phyloP scores from a whole-genome alignment of 2,329 filamentous ascomycete genomes.

The Fusarium subglutinans region DNA sequence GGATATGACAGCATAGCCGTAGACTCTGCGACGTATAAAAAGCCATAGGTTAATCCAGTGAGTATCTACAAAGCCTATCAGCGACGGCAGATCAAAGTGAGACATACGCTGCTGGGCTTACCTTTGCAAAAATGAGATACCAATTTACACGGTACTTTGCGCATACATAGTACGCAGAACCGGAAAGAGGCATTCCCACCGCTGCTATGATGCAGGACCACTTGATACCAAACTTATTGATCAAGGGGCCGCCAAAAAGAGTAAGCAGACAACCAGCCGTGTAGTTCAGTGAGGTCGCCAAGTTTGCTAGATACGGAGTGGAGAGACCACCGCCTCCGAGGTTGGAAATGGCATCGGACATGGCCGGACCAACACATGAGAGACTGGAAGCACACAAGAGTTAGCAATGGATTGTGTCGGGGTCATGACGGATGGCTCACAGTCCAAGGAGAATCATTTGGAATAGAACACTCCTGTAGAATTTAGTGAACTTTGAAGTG shows the following conservation, averaged over 20 bases:
- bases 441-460: background rate
- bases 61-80: background rate
- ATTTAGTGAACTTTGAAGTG: background rate
- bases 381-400: rapidly evolving
- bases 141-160: constrained; percentile 1
- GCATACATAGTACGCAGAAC: background rate
- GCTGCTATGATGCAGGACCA: background rate
- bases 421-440: rapidly evolving
- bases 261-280: background rate
- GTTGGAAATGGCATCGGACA: background rate
- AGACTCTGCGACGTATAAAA: background rate
- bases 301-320: background rate
- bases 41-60: background rate
- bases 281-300: background rate
- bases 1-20: background rate
- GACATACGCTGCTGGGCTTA: rapidly evolving
- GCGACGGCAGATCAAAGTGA: rapidly evolving
- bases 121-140: background rate
- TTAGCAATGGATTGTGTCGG: rapidly evolving
- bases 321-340: background rate
- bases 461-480: background rate
- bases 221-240: background rate
- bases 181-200: background rate
- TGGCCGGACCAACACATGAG: background rate
- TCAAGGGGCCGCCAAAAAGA: background rate